A percentile compares a stretch with the other conserved stretches of the same genome.
phyloP scores from a whole-genome alignment of 2,329 filamentous ascomycete species.

The Venturia asperata region DNA sequence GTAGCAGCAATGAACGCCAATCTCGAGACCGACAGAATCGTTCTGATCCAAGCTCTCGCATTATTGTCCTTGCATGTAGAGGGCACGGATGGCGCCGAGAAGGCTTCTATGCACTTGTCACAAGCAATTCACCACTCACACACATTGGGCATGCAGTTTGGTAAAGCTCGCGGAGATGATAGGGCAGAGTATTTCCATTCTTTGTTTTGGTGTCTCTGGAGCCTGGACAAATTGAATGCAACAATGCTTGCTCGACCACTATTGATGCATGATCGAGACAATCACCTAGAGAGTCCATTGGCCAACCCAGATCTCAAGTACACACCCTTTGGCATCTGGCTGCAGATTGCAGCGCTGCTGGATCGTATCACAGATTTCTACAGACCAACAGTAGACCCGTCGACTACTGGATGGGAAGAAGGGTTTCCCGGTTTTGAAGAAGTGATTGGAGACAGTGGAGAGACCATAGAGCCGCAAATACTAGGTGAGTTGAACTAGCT shows the following conservation, averaged over 20 bases:
- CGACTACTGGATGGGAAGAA: conserved; percentile 42
- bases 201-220: conserved; percentile 46
- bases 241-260: conserved; percentile 42
- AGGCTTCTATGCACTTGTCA: conserved; percentile 40
- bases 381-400: conserved; percentile 35
- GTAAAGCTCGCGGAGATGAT: conserved; percentile 26
- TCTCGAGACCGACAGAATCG: conserved; percentile 39
- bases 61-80: conserved; percentile 43
- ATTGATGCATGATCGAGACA: conserved; percentile 43
- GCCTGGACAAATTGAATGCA: conserved; percentile 42
- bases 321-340: conserved; percentile 43
- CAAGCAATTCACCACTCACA: conserved; percentile 46
- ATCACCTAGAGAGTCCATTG: conserved; percentile 37
- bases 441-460: conserved; percentile 35
- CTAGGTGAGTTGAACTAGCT: conserved; percentile 28
- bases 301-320: conserved; percentile 37
- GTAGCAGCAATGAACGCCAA: conserved; percentile 37
- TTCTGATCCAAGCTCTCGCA: conserved; percentile 41
- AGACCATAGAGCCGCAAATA: conserved; percentile 33
- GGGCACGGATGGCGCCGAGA: conserved; percentile 41
- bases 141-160: conserved; percentile 42
- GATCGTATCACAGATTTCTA: conserved; percentile 44
- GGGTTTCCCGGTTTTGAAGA: conserved; percentile 41
- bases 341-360: conserved; percentile 39
- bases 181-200: conserved; percentile 38